These are phyloP conservation scores for Leishmania lainsoni DNA, from an alignment of 208 protist genomes.

Conservation along the genomic window DNA sequence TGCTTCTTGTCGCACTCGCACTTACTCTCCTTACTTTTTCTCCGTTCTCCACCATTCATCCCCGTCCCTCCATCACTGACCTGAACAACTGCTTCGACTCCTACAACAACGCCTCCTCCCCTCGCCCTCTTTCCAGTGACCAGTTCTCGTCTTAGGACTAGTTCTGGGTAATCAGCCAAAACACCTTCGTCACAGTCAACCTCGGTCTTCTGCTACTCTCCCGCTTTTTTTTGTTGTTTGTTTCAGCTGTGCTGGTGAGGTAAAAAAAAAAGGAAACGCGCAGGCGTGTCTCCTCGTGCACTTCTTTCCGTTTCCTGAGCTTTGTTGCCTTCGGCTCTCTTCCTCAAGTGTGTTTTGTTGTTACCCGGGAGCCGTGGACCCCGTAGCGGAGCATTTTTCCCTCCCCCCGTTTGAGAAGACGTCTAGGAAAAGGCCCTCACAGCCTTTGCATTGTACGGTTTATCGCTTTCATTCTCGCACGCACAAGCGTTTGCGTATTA, in stretches of 20 bases:
- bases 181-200: background rate
- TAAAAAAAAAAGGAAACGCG: too few relatives aligned
- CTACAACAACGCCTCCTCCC: background rate
- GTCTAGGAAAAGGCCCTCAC: too few relatives aligned
- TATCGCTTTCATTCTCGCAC: too few relatives aligned
- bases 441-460: too few relatives aligned
- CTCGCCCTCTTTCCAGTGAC: background rate
- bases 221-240: slow-evolving; percentile 6
- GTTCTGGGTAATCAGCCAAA: background rate
- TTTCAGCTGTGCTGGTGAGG: background rate
- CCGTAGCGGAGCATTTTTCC: too few relatives aligned
- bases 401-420: too few relatives aligned
- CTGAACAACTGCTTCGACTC: background rate
- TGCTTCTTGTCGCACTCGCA: background rate
- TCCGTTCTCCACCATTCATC: background rate
- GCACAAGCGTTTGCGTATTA: too few relatives aligned
- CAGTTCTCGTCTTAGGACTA: background rate
- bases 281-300: background rate
- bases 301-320: background rate
- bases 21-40: background rate
- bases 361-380: too few relatives aligned
- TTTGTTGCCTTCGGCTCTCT: background rate
- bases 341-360: too few relatives aligned
- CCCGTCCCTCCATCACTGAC: background rate
- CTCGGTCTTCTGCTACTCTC: background rate